Evolutionary conservation across 1,284 basidiomycete genomes (phyloP).

Genomic region (Jaminaea rosea): DNA sequence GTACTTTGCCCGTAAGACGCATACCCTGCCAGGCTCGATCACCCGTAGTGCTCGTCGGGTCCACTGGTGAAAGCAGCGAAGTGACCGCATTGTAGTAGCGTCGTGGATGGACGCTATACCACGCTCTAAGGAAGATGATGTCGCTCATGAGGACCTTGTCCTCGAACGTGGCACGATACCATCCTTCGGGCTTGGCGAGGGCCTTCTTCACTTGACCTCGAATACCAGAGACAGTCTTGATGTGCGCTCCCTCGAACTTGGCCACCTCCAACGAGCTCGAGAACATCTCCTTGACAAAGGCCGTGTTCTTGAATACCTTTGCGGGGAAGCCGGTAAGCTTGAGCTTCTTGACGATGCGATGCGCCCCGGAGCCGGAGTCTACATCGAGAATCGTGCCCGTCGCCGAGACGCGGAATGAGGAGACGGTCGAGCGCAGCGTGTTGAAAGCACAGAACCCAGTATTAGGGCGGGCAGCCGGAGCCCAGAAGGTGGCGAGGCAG

Average conservation of each 20-base stretch:
- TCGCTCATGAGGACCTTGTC: slow-evolving; percentile 96
- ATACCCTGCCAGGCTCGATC: slow-evolving; percentile 57
- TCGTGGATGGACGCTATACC: slow-evolving; percentile 90
- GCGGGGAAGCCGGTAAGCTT: slow-evolving; percentile 89
- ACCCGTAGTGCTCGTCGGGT: slow-evolving; percentile 54
- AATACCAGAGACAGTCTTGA: slow-evolving; percentile 90
- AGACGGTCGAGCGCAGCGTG: slow-evolving; percentile 59
- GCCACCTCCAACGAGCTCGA: slow-evolving; percentile 82
- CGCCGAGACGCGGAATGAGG: slow-evolving; percentile 80
- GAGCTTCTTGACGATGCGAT: slow-evolving; percentile 93
- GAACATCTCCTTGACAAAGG: slow-evolving; percentile 98
- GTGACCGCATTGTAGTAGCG: slow-evolving; percentile 96
- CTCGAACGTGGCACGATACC: slow-evolving; percentile 92
- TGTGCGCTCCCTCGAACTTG: slow-evolving; percentile 94
- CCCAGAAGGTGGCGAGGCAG: slow-evolving; percentile 80
- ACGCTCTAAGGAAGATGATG: slow-evolving; percentile 88
- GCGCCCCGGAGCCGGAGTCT: slow-evolving; percentile 55
- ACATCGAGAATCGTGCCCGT: slow-evolving; percentile 92
- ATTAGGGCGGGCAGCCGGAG: slow-evolving; percentile 52
- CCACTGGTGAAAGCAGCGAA: slow-evolving; percentile 57
- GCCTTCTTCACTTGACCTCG: slow-evolving; percentile 95
- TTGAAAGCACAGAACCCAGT: slow-evolving; percentile 95
- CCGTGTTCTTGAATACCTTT: slow-evolving; percentile 99
- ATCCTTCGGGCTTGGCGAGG: slow-evolving; percentile 82
- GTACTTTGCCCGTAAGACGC: slow-evolving; percentile 87